Conservation (phyloP, 148 eudicot genomes). For the Arbutus unedo region DNA sequence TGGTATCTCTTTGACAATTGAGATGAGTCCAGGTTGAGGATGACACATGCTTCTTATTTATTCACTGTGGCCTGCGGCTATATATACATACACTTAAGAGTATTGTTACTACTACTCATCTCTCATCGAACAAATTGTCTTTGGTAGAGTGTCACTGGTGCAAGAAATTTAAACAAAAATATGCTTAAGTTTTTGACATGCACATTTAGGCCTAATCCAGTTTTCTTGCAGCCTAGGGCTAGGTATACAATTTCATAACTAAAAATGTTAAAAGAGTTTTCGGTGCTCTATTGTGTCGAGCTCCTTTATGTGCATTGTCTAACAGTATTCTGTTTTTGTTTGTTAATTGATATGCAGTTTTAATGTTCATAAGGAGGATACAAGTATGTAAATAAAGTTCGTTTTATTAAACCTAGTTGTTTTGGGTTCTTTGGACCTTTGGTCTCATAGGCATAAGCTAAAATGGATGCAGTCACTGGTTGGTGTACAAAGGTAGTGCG, state of each 20-base stretch:
- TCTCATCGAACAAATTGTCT: background rate
- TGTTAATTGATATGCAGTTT: constrained; percentile 28
- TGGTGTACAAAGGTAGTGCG: constrained; percentile 52
- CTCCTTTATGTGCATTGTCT: constrained; percentile 1
- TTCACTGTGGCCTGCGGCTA: background rate
- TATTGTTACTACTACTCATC: background rate
- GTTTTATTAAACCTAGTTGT: background rate
- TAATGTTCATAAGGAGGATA: constrained; percentile 20
- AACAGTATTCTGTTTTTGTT: background rate
- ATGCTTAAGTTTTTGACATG: constrained; percentile 21
- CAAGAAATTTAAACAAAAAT: constrained; percentile 10
- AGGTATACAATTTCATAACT: constrained; percentile 20
- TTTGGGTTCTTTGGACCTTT: background rate
- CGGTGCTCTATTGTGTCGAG: background rate
- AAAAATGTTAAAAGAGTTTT: background rate
- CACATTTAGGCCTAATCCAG: constrained; percentile 17
- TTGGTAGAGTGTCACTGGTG: background rate
- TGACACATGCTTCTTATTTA: background rate
- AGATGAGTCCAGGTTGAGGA: background rate
- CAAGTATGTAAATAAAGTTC: constrained; percentile 19
- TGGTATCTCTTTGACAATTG: constrained; percentile 12
- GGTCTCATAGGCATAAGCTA: background rate
- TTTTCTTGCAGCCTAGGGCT: constrained; percentile 24
- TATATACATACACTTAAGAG: constrained; percentile 11
- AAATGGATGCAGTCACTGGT: constrained; percentile 22